A percentile compares a stretch with the other conserved stretches of the same genome.
phyloP scores from a whole-genome alignment of 1,284 basidiomycete species.

The Malassezia dermatis region DNA sequence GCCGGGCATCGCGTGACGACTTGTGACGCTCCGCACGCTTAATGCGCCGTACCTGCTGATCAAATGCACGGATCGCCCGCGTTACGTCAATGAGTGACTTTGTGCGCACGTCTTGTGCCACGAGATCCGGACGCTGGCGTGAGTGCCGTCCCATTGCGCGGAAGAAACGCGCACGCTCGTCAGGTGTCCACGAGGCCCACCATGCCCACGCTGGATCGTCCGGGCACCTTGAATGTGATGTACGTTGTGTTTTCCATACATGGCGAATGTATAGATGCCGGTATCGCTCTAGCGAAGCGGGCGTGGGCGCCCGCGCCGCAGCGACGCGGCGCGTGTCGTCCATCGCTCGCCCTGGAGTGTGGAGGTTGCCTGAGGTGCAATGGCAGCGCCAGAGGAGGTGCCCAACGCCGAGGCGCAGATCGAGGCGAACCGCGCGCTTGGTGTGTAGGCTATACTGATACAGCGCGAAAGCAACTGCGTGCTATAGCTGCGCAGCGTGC shows the following conservation, averaged over 20 bases:
- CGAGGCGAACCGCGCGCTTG: constrained; percentile 4
- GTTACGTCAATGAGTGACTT: background rate
- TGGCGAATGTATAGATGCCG: constrained; percentile 1
- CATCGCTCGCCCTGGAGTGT: background rate
- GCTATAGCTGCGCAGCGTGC: background rate
- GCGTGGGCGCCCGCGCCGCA: background rate
- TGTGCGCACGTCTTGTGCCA: constrained; percentile 55
- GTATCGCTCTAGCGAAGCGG: constrained; percentile 4
- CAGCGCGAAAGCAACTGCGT: constrained; percentile 10
- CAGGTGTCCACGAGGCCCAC: constrained; percentile 56
- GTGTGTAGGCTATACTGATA: background rate
- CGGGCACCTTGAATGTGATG: background rate
- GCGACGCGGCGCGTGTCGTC: background rate
- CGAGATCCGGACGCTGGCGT: constrained; percentile 61
- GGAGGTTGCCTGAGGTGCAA: background rate
- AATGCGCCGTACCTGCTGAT: background rate
- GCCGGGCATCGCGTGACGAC: background rate
- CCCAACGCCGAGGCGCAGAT: background rate
- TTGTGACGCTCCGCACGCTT: background rate
- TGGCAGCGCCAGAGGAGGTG: background rate
- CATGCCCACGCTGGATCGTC: background rate
- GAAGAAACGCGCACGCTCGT: constrained; percentile 63
- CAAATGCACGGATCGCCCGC: constrained; percentile 5
- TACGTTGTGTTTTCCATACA: background rate
- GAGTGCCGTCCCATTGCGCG: constrained; percentile 58